Evolutionary conservation across 2,329 filamentous ascomycete species (phyloP).

Genomic region (Cercospora citrullina): DNA sequence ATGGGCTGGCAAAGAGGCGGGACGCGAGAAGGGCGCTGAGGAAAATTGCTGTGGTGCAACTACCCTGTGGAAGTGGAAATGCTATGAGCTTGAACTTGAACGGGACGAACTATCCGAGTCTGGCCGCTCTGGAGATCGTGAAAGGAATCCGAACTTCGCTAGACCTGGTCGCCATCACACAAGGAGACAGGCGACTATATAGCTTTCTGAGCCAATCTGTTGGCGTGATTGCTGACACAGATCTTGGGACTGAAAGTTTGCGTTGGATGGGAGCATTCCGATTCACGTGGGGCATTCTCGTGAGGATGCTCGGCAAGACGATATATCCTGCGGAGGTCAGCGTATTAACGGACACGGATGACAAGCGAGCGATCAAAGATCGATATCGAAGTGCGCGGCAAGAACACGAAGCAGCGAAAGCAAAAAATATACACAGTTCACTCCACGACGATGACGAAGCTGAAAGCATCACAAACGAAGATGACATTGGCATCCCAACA

Average conservation of each 20-base stretch:
- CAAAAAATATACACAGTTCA: slow-evolving; percentile 27
- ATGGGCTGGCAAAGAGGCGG: slow-evolving; percentile 75
- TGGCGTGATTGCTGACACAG: slow-evolving; percentile 85
- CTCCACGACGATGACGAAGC: slow-evolving; percentile 15
- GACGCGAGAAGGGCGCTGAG: slow-evolving; percentile 74
- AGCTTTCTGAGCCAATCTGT: slow-evolving; percentile 90
- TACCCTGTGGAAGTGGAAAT: slow-evolving; percentile 93
- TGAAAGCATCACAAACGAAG: slow-evolving; percentile 20
- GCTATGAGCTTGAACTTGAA: slow-evolving; percentile 88
- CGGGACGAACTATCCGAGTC: slow-evolving; percentile 71
- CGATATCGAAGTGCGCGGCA: slow-evolving; percentile 58
- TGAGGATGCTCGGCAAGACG: slow-evolving; percentile 71
- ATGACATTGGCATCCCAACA: slow-evolving; percentile 56
- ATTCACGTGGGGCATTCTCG: slow-evolving; percentile 83
- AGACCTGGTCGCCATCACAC: slow-evolving; percentile 85
- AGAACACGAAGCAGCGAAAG: slow-evolving; percentile 32
- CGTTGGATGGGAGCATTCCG: slow-evolving; percentile 88
- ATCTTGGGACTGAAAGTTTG: slow-evolving; percentile 85
- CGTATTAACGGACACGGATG: slow-evolving; percentile 75
- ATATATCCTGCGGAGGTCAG: slow-evolving; percentile 88
- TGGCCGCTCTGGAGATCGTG: slow-evolving; percentile 79
- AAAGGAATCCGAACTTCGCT: slow-evolving; percentile 84
- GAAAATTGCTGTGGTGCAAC: slow-evolving; percentile 77
- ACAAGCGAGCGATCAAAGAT: slow-evolving; percentile 71
- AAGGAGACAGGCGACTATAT: slow-evolving; percentile 70